Evolutionary conservation across 305 asterid genomes (phyloP).

Genomic region (Solanum hybrid): DNA sequence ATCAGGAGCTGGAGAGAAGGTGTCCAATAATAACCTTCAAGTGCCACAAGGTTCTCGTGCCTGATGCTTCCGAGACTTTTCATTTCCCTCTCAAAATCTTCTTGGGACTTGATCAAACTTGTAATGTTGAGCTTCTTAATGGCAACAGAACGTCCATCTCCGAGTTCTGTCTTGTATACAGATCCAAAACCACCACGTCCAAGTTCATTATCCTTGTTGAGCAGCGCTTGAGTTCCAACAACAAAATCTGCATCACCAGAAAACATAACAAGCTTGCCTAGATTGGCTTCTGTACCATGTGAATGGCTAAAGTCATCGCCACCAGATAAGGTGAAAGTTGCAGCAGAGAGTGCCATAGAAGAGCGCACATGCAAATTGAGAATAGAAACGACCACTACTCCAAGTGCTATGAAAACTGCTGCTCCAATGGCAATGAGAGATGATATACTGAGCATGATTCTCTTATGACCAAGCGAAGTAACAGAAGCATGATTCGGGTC

Average conservation of each 20-base stretch:
- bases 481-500: slow-evolving; percentile 38
- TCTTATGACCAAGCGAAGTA: slow-evolving; percentile 40
- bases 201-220: slow-evolving; percentile 58
- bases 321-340: slow-evolving; percentile 46
- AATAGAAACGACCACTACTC: slow-evolving; percentile 60
- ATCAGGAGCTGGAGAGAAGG: slow-evolving; percentile 72
- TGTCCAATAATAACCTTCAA: slow-evolving; percentile 83
- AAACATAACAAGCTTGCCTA: slow-evolving; percentile 79
- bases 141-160: slow-evolving; percentile 50
- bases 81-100: slow-evolving; percentile 69
- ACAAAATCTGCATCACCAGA: slow-evolving; percentile 64
- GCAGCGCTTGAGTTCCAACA: slow-evolving; percentile 54
- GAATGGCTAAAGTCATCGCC: slow-evolving; percentile 61
- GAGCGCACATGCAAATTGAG: slow-evolving; percentile 62
- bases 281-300: slow-evolving; percentile 47
- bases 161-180: slow-evolving; percentile 49
- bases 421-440: slow-evolving; percentile 84
- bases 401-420: slow-evolving; percentile 75
- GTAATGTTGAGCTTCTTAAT: slow-evolving; percentile 70
- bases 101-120: slow-evolving; percentile 60
- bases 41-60: slow-evolving; percentile 52
- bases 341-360: slow-evolving; percentile 39
- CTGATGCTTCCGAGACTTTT: slow-evolving; percentile 46
- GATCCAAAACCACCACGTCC: slow-evolving; percentile 86
- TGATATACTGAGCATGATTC: slow-evolving; percentile 65